Conservation (phyloP, 2,329 filamentous ascomycete genomes). For the Monilinia fructicola region DNA sequence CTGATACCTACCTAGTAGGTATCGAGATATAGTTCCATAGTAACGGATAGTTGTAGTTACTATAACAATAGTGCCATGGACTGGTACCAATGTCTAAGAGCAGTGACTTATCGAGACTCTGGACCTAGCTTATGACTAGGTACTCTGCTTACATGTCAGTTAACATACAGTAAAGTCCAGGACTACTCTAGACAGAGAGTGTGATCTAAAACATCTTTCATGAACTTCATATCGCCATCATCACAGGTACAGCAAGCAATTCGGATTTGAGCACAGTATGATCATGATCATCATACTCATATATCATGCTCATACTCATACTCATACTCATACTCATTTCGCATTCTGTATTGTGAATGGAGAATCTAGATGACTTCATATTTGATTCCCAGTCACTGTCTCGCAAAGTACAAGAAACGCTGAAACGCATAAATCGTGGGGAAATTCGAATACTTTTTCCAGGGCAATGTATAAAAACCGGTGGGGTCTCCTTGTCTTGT, state of each 20-base stretch:
- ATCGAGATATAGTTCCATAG: too few species aligned
- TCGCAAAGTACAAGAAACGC: background rate
- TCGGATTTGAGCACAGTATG: background rate
- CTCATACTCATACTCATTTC: background rate
- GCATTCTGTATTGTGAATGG: background rate
- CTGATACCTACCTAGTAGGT: too few species aligned
- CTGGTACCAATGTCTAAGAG: background rate
- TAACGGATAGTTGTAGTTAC: too few species aligned
- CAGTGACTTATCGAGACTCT: background rate
- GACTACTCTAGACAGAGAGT: too few species aligned
- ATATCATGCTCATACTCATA: too few species aligned
- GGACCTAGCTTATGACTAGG: too few species aligned
- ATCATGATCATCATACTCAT: too few species aligned
- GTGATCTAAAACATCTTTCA: slow-evolving; percentile 8
- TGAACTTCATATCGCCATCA: slow-evolving; percentile 4
- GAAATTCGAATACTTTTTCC: slow-evolving; percentile 1
- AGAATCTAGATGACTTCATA: slow-evolving; percentile 6
- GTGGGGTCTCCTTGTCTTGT: slow-evolving; percentile 14
- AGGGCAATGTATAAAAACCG: background rate
- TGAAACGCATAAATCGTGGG: background rate
- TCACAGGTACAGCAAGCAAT: background rate
- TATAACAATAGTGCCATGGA: background rate
- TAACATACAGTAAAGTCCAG: too few species aligned
- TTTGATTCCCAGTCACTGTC: background rate
- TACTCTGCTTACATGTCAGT: too few species aligned